Base-by-base conservation (phyloP, 805 yeast genomes). In the Nakazawaea anatomiae region DNA sequence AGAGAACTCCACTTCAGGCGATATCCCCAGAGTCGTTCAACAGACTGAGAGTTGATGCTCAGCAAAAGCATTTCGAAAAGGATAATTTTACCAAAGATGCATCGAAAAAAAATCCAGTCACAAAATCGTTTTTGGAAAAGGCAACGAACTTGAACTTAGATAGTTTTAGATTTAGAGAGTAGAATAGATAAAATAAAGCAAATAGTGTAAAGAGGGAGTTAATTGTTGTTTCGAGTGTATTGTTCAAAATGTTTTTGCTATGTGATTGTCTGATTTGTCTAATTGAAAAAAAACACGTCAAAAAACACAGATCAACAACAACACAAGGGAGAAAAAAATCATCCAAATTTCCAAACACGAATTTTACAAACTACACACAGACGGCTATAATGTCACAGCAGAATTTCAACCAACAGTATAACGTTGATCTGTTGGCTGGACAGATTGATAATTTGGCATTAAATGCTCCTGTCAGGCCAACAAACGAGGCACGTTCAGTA, bases 231-330 rank as follows among this genome's bases (percentile, higher is more conserved):
- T 18, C 25, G 3, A 18, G 25, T 18, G 25, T 18, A 18, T 18
- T 18, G 25, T 18, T 18, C 25, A 18, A 18, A 18, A 2, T 18
- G 25, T 18, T 18, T 18, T 18, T 3, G 25, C 25, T 18, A 18
- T 18, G 25, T 18, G 2, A 2, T 18, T 18, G 25, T 18, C 25
- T 18, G 3, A 18, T 18, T 18, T 18, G 25, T 18, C 25, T 18
- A 18, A 18, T 18, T 18, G 25, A 43, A 34, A 32, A 43, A 43
- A 31, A 43, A 43, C 46, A 43, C 46, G 46, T 43, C 46, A 34
- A 43, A 32, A 32, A 32, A 32, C 8, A 32, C 8, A 29, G 18
- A 10, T 7, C 12, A 6, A 9, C 11, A 28, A 42, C 12, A 29
- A 42, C 9, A 9, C 11, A 34, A 6, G 31, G 32, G 29, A 43